Conservation (phyloP, 2,329 filamentous ascomycete species). For the Fusarium odoratissimum region DNA sequence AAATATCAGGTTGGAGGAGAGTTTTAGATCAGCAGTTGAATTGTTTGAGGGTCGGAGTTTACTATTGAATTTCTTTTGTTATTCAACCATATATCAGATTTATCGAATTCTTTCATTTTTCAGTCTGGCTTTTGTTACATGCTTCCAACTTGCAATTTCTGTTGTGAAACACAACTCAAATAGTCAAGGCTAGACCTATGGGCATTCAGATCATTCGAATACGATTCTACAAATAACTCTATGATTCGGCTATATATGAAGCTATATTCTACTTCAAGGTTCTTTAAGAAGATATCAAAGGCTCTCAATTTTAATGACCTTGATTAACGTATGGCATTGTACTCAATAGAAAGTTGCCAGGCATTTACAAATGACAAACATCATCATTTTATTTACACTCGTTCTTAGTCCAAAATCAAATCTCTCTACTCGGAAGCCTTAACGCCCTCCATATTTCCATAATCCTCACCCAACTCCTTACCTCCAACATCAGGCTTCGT, state of each 20-base stretch:
- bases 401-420: rapidly evolving
- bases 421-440: conserved; percentile 31
- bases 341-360: rapidly evolving
- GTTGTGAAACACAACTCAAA: rapidly evolving
- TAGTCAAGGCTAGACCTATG: background rate
- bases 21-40: background rate
- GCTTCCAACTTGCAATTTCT: rapidly evolving
- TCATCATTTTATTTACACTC: rapidly evolving
- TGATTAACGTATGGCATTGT: rapidly evolving
- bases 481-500: conserved; percentile 18
- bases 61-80: background rate
- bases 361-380: rapidly evolving
- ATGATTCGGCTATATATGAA: rapidly evolving
- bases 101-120: rapidly evolving
- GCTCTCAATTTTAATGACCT: rapidly evolving
- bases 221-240: background rate
- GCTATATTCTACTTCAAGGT: background rate
- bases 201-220: background rate
- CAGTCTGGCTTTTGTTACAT: rapidly evolving
- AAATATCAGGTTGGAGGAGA: conserved; percentile 31
- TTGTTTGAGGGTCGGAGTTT: rapidly evolving
- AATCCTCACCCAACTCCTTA: conserved; percentile 48
- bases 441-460: conserved; percentile 46
- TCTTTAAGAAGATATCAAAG: rapidly evolving
- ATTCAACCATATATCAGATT: rapidly evolving